Evolutionary conservation across 2,329 filamentous ascomycete genomes (phyloP).

Genomic region (Claviceps pazoutovae): DNA sequence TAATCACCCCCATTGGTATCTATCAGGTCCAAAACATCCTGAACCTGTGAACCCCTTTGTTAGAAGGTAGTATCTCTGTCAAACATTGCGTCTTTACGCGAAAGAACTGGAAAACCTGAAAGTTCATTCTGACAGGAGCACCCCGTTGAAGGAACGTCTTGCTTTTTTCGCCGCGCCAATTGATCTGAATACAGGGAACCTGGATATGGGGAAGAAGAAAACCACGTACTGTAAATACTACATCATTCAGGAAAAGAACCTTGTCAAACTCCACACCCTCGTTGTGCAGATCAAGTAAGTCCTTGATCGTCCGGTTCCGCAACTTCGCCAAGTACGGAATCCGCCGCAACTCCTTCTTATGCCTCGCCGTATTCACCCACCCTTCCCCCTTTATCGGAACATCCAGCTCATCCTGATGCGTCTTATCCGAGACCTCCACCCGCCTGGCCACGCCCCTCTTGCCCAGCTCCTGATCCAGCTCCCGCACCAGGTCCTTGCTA

Average conservation of each 20-base stretch:
- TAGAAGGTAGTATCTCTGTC: too few species aligned
- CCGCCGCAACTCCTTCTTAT: constrained; percentile 42
- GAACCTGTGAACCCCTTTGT: constrained; percentile 21
- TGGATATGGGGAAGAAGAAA: background rate
- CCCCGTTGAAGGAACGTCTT: too few species aligned
- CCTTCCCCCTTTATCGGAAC: constrained; percentile 32
- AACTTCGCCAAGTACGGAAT: constrained; percentile 55
- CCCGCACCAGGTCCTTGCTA: constrained; percentile 45
- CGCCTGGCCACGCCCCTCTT: constrained; percentile 36
- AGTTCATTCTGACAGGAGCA: too few species aligned
- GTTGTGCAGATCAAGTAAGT: constrained; percentile 36
- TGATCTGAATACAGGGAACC: background rate
- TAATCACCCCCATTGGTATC: constrained; percentile 44
- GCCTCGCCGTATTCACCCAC: constrained; percentile 48
- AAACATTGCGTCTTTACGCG: too few species aligned
- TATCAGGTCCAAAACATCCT: constrained; percentile 41
- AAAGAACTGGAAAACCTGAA: too few species aligned
- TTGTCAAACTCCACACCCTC: constrained; percentile 41
- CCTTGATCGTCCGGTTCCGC: constrained; percentile 49
- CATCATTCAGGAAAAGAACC: constrained; percentile 49
- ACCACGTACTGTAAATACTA: constrained; percentile 38
- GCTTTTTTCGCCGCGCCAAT: too few species aligned
- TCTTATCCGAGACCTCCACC: constrained; percentile 43
- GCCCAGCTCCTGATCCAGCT: constrained; percentile 41
- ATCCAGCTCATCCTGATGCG: constrained; percentile 42